Base-by-base conservation (phyloP, 1,284 basidiomycete species). In the Ustilago tritici region DNA sequence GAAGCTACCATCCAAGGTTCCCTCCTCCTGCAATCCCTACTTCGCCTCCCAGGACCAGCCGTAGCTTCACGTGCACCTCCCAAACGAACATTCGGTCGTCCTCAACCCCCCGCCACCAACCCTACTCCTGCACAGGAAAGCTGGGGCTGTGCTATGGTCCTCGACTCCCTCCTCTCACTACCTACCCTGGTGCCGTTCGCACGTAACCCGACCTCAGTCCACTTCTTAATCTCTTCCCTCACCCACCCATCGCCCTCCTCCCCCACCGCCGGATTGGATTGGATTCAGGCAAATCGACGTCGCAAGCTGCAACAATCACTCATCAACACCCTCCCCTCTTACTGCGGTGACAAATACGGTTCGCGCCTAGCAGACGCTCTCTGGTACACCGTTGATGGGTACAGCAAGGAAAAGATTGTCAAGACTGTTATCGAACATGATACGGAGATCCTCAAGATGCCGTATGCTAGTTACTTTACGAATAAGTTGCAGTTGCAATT, bases 311-410 rank as follows among this genome's bases (percentile, higher is more conserved):
- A 73, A 1, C 19, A 56, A 0, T 7, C 31, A 2, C 68, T 85
- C 8, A 61, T 77, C 1, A 63, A 67, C 6, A 8, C 58, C 10
- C 68, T 86, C 0, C 35, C 62, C 17, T 40, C 50, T 0, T 65
- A 78, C 11, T 76, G 78, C 23, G 78, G 80, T 15, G 84, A 82
- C 61, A 81, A 80, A 47, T 85, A 76, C 65, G 84, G 84, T 17
- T 79, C 75, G n/a, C 79, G 84, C 4, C 76, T 85, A 1, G 82
- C 83, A 2, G 84, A 85, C 36, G 59, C 75, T 2, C 47, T 81
- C 1, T 86, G 84, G 83, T 65, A 65, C 46, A 47, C 53, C 5
- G 67, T 80, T 8, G 84, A 85, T 59, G 78, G 76, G 2, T 86
- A 59, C 15, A 46, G 60, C 6, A 68, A 72, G 38, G 65, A 77